These are phyloP conservation scores for Eucalyptus albens DNA, from an alignment of 345 rosid genomes.

Conservation along the genomic window DNA sequence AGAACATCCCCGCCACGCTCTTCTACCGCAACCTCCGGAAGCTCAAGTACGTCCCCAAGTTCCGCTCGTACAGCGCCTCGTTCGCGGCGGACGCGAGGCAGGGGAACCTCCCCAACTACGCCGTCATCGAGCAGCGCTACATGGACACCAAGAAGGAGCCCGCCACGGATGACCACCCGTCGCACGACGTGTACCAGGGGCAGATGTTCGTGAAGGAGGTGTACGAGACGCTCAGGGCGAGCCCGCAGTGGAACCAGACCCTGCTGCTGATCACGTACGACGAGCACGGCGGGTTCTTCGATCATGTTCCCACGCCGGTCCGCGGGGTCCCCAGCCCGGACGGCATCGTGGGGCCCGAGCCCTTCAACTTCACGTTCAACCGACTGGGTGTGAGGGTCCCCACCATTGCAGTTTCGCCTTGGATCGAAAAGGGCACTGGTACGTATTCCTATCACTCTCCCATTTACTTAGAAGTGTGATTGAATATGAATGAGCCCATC, in stretches of 20 bases:
- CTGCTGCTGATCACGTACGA: conserved; percentile 77
- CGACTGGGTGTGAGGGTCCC: conserved; percentile 84
- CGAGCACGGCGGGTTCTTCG: conserved; percentile 89
- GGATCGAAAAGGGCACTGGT: conserved; percentile 85
- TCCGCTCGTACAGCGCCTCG: conserved; percentile 27
- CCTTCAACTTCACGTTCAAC: conserved; percentile 55
- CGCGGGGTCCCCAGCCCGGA: conserved; percentile 80
- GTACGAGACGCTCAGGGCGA: conserved; percentile 74
- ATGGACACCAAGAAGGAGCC: conserved; percentile 38
- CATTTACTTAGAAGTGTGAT: neutral
- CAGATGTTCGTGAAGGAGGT: conserved; percentile 85
- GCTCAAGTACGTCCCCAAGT: conserved; percentile 38
- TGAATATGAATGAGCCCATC: neutral
- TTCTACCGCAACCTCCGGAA: conserved; percentile 68
- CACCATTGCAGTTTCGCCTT: conserved; percentile 66
- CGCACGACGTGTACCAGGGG: conserved; percentile 89
- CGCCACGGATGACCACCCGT: conserved; percentile 87
- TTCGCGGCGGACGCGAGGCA: conserved; percentile 41
- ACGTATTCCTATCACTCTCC: neutral
- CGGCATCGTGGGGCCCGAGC: conserved; percentile 74
- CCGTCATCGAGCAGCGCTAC: conserved; percentile 90
- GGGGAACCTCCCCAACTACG: conserved; percentile 65
- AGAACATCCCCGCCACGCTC: conserved; percentile 78
- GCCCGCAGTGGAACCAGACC: conserved; percentile 90
- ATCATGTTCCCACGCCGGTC: conserved; percentile 86